Conservation (phyloP, 108 stramenopile genomes). For the Asterionellopsis glacialis region DNA sequence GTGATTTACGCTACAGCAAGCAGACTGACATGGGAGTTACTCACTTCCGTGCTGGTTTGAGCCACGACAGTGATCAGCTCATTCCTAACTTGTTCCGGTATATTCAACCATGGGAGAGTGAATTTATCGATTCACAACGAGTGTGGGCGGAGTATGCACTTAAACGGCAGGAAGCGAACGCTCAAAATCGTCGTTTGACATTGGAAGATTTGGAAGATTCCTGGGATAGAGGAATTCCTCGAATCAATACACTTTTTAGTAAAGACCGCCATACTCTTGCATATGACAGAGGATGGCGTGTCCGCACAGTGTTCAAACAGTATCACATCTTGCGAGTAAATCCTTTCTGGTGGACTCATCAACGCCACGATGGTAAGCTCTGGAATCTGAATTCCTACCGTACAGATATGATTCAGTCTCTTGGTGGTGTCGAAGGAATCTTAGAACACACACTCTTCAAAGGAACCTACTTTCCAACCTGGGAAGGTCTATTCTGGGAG, state of each 20-base stretch:
- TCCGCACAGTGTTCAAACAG: constrained; percentile 96
- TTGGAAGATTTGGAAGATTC: constrained; percentile 99
- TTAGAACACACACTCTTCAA: constrained; percentile 99
- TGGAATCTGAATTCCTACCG: constrained; percentile 99
- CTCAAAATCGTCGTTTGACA: constrained; percentile 97
- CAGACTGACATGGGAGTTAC: constrained; percentile 98
- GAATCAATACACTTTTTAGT: constrained; percentile 98
- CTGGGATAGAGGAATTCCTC: constrained; percentile 99
- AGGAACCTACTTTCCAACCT: constrained; percentile 99
- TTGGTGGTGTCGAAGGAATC: constrained; percentile 98
- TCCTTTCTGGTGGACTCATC: constrained; percentile 99
- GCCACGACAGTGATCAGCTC: constrained; percentile 97
- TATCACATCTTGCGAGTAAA: constrained; percentile 95
- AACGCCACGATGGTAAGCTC: constrained; percentile 98
- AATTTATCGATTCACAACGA: constrained; percentile 97
- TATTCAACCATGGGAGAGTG: constrained; percentile 98
- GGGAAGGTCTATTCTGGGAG: constrained; percentile 99
- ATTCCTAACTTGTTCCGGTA: constrained; percentile 99
- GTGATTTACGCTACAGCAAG: constrained; percentile 97
- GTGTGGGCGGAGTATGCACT: constrained; percentile 99
- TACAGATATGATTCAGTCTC: constrained; percentile 99
- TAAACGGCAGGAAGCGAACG: constrained; percentile 98
- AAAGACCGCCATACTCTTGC: constrained; percentile 95
- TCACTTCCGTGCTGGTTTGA: constrained; percentile 97
- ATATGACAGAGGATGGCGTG: constrained; percentile 98